Base-by-base conservation (phyloP, 192 early-diverging fungal genomes). In the Chytriomyces hyalinus region DNA sequence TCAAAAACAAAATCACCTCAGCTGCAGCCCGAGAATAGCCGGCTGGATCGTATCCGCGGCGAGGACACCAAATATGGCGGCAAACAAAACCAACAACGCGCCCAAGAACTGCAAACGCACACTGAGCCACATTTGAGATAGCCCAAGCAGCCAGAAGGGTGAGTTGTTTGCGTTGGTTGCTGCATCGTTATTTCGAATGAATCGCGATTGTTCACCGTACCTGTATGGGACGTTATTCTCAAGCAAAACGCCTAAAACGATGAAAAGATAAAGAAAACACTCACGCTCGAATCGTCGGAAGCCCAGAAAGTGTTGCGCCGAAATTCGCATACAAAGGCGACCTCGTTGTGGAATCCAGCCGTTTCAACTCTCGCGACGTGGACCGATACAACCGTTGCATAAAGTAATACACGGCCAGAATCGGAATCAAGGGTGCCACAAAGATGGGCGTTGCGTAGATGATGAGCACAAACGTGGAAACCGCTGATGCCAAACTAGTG, bases 311-410 rank as follows among this genome's bases (percentile, higher is more conserved):
- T 0, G 93, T 91, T 66, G 97, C 94, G 7, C 71, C 46, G 59
- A 70, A 24, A 44, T 87, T 93, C 0, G 95, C 87, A 77, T 94
- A 96, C 2, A 97, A 83, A 0, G 94, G 93, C 0, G 92, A 92
- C 48, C 94, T 86, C 17, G 93, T 82, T 26, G 93, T 88, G 5
- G 93, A 92, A 64, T 95, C 94, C 5, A 98, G 81, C n/a, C 94
- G 92, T 76, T 96, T 95, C 44, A 98, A 71, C 81, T 97, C 95
- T 36, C 95, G 93, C 0, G 91, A 93, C 94, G 92, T 90, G 4
- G 89, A 77, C 46, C 93, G 84, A 82, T 96, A 98, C 49, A 94
- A 84, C 8, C 84, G 74, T n/a, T 93, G 92, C 7, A 93, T 78
- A 46, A 84, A 81, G 78, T 90, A 93, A 81, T 96, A 95, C n/a